phyloP scores from a whole-genome alignment of 352 stramenopile genomes.

The Globisporangium carolinianum region DNA sequence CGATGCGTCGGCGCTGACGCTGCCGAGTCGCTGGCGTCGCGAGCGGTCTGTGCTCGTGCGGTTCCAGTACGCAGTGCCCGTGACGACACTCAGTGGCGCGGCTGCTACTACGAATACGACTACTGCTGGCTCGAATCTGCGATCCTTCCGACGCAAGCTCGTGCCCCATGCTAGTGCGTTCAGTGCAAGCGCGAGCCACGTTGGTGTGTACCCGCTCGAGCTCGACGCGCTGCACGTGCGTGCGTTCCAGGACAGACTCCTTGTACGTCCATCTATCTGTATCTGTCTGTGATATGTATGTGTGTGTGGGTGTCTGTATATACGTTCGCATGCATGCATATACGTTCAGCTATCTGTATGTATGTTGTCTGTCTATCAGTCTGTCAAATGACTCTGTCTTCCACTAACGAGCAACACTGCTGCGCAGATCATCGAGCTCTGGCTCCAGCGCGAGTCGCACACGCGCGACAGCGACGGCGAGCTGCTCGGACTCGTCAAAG shows the following conservation, averaged over 20 bases:
- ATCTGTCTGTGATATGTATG: background rate
- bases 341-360: too few species aligned
- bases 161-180: background rate
- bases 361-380: too few species aligned
- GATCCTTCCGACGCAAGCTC: conserved; percentile 23
- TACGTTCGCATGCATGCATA: too few species aligned
- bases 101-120: background rate
- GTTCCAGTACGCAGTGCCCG: conserved; percentile 10
- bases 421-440: conserved; percentile 34
- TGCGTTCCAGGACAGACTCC: conserved; percentile 17
- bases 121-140: conserved; percentile 13
- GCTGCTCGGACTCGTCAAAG: conserved; percentile 31
- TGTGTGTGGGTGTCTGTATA: background rate
- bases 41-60: background rate
- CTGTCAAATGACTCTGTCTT: too few species aligned
- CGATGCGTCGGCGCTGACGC: background rate
- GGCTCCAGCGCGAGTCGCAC: conserved; percentile 15
- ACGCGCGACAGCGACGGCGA: conserved; percentile 6
- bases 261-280: conserved; percentile 20
- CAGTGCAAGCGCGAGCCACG: conserved; percentile 6
- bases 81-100: background rate
- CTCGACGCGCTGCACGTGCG: conserved; percentile 13
- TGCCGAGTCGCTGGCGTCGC: background rate
- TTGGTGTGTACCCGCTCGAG: conserved; percentile 24
- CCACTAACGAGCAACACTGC: too few species aligned